Base-by-base conservation (phyloP, 2,329 filamentous ascomycete genomes). In the Macrophomina phaseolina region DNA sequence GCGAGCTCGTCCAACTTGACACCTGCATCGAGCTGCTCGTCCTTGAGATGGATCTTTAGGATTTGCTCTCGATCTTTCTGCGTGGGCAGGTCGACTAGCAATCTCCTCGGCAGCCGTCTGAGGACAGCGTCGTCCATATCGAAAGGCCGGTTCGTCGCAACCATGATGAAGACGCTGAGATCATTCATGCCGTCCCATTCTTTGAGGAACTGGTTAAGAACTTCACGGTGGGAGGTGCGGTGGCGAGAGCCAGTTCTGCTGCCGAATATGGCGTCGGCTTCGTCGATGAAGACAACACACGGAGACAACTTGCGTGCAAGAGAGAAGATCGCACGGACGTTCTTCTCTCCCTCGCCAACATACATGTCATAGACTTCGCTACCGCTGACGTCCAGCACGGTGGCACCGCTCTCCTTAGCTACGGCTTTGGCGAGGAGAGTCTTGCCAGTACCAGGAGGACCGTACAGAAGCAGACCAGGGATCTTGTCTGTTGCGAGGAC, bases 331-430 rank as follows among this genome's bases (percentile, higher is more conserved):
- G 94, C 94, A 63, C 91, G 90, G 64, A 98, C 91, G 75, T 97
- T 97, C 84, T 98, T 98, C 81, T 99, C 95, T 68, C 92, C 92
- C 77, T 98, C 93, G 28, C 95, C 95, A 3, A 98, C 92, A 78
- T 92, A 98, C 87, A 96, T 98, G 77, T 97, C 92, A 78, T 97
- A 96, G 72, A 99, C 91, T 70, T 93, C 92, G 1, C 93, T 93
- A 2, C 93, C 94, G 70, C 90, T 94, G 49, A 98, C 89, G 78
- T 98, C 94, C 46, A 99, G 83, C 36, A 90, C 86, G 0, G 86
- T 89, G 2, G 91, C 89, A 85, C 86, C 86, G 66, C 84, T 87
- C 73, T 89, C 86, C 67, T 87, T 87, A 2, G 87, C 87, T 0
- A 89, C 87, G 2, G 87, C 87, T 76, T 89, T 90, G 52, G 87